These are phyloP conservation scores for Byssothecium circinans DNA, from an alignment of 2,329 filamentous ascomycete genomes.

Conservation along the genomic window DNA sequence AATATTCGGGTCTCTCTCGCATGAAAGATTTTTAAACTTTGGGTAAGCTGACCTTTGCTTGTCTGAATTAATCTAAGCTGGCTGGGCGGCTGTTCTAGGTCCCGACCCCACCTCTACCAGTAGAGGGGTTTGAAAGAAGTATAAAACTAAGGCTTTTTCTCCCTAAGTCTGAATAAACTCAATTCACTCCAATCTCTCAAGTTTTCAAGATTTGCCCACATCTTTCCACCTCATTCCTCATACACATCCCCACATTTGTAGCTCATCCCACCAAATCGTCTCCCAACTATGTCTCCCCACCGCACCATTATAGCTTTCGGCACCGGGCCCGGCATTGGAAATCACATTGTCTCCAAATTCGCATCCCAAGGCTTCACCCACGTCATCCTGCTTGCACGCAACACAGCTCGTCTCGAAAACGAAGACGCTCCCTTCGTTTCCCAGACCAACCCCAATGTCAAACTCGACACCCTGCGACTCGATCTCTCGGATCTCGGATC, in stretches of 20 bases:
- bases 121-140: not conserved
- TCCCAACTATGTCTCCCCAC: conserved; percentile 5
- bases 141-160: not conserved
- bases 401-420: conserved; percentile 43
- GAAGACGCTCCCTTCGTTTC: conserved; percentile 39
- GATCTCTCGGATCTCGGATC: conserved; percentile 48
- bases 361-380: conserved; percentile 50
- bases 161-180: not conserved
- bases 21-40: not conserved
- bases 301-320: conserved; percentile 48
- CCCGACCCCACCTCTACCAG: not conserved
- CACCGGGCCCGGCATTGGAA: conserved; percentile 54
- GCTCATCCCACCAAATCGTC: not conserved
- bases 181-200: no score
- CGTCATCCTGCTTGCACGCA: conserved; percentile 53
- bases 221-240: not conserved
- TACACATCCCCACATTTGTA: not conserved
- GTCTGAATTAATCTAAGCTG: no score
- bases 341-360: conserved; percentile 47
- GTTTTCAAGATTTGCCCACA: no score
- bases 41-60: not conserved
- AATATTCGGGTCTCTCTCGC: not conserved
- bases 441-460: conserved; percentile 30
- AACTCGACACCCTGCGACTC: conserved; percentile 48
- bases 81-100: not conserved